Percentiles rank a stretch among this genome's conserved stretches.
Conservation (phyloP, 1,139 yeast species). For the Williopsis jadinii region DNA sequence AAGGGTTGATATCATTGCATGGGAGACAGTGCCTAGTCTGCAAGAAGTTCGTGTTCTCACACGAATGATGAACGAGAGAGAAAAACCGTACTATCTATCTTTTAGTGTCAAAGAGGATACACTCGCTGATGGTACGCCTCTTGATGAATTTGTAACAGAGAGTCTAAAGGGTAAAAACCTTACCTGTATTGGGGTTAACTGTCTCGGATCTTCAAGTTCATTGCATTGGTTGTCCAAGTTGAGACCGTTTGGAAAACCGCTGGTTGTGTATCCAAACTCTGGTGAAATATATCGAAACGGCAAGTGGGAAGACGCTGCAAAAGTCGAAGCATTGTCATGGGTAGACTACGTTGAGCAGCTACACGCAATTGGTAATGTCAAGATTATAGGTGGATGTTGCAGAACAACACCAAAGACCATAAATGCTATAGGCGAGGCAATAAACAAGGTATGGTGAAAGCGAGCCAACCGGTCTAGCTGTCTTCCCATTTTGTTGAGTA, state of each 20-base stretch:
- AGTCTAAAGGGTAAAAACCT: conserved; percentile 12
- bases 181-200: conserved; percentile 37
- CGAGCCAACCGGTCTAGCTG: too few relatives aligned
- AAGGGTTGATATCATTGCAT: conserved; percentile 45
- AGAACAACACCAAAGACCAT: conserved; percentile 37
- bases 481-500: too few relatives aligned
- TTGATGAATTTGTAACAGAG: conserved; percentile 17
- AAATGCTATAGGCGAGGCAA: conserved; percentile 2
- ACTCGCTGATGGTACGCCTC: conserved; percentile 36
- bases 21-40: conserved; percentile 60
- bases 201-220: conserved; percentile 30
- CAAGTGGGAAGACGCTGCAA: conserved; percentile 9
- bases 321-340: conserved; percentile 15
- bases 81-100: conserved; percentile 28
- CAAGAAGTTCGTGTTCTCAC: conserved; percentile 38
- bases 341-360: conserved; percentile 28
- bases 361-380: conserved; percentile 25
- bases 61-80: conserved; percentile 18
- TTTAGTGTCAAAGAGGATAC: conserved; percentile 29
- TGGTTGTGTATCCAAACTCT: conserved; percentile 47
- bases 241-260: conserved; percentile 17
- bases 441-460: neutral
- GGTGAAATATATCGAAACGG: conserved; percentile 37
- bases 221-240: conserved; percentile 21
- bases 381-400: conserved; percentile 53